Evolutionary conservation across 495 filamentous ascomycete genomes (phyloP), one percentile per base, ranked within the genome.

Genomic region (Penicillium atrosanguineum): DNA sequence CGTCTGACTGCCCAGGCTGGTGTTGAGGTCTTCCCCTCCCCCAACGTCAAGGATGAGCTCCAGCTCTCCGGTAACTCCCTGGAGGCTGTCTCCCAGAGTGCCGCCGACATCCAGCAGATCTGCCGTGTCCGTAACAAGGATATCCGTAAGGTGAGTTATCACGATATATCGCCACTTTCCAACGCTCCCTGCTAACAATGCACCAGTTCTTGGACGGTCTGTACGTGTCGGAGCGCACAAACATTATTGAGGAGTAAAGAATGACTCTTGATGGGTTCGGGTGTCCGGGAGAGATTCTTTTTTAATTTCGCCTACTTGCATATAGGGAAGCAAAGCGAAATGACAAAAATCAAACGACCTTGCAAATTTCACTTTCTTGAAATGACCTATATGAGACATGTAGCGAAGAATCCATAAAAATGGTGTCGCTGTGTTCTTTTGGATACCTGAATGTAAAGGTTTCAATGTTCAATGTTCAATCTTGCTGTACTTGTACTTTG

Each of bases 111-210:
- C 75, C 94, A 98, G 84, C 94, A 98, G 79, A 91, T 93, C 78
- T 98, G 94, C 88, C 82, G 87, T 78, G 94, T 97, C 75, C 84
- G 89, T 70, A 97, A 98, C 87, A 98, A 98, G 90, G 94, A 98
- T 96, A 97, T 98, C 82, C 91, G 95, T 79, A 97, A 97, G 90
- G 90, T 95, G 62, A 55, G 79, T 59, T 46, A 29, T 6, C 7
- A 29, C 11, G 3, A 28, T 8, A n/a, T 9, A 16, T 26, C 4
- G 8, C 8, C 20, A 4, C 7, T 21, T 15, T 25, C 16, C 43
- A 4, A 29, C 11, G 0, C 15, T 3, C 9, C 46, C 69, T 79
- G 58, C 47, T 36, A 29, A 15, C 44, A 29, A 44, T n/a, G 15
- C 46, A 55, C 34, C 63, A 97, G 94, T 98, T 98, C 87, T 84